These are phyloP conservation scores for Teratosphaeria destructans DNA, from an alignment of 2,329 filamentous ascomycete genomes.

Conservation along the genomic window DNA sequence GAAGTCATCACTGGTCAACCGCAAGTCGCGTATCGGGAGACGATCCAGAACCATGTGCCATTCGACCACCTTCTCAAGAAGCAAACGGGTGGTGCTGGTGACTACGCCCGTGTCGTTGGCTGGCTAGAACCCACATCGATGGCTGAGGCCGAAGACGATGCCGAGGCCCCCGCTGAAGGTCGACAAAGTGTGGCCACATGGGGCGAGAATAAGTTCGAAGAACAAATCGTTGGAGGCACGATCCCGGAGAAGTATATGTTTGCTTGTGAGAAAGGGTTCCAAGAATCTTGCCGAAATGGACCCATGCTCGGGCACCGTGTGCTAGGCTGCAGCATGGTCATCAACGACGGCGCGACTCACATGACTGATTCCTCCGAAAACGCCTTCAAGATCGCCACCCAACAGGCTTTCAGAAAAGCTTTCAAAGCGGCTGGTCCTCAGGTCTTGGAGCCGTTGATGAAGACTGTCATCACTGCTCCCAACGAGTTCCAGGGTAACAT, in stretches of 20 bases:
- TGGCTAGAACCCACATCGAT: slow-evolving; percentile 69
- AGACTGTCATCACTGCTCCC: slow-evolving; percentile 90
- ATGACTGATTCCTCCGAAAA: slow-evolving; percentile 96
- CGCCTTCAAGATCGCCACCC: slow-evolving; percentile 87
- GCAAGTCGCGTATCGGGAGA: slow-evolving; percentile 94
- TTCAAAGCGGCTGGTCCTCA: slow-evolving; percentile 72
- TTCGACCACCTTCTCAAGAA: slow-evolving; percentile 94
- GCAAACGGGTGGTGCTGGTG: slow-evolving; percentile 89
- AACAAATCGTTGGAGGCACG: slow-evolving; percentile 75
- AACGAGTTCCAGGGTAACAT: slow-evolving; percentile 97
- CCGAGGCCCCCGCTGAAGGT: background rate
- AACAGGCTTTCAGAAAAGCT: slow-evolving; percentile 92
- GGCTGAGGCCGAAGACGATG: slow-evolving; percentile 39
- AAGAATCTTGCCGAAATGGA: slow-evolving; percentile 69
- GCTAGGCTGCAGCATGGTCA: slow-evolving; percentile 77
- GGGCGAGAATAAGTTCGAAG: slow-evolving; percentile 71
- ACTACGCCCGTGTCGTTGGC: slow-evolving; percentile 85
- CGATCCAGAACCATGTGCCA: slow-evolving; percentile 64
- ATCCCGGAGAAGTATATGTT: slow-evolving; percentile 94
- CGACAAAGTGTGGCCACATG: background rate
- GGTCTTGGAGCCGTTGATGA: slow-evolving; percentile 94
- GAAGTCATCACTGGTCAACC: slow-evolving; percentile 94
- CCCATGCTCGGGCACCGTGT: slow-evolving; percentile 89
- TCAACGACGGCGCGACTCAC: slow-evolving; percentile 94
- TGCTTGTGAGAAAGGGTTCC: slow-evolving; percentile 92